Conservation (phyloP, 1,139 yeast genomes). For the Torulaspora pretoriensis region DNA sequence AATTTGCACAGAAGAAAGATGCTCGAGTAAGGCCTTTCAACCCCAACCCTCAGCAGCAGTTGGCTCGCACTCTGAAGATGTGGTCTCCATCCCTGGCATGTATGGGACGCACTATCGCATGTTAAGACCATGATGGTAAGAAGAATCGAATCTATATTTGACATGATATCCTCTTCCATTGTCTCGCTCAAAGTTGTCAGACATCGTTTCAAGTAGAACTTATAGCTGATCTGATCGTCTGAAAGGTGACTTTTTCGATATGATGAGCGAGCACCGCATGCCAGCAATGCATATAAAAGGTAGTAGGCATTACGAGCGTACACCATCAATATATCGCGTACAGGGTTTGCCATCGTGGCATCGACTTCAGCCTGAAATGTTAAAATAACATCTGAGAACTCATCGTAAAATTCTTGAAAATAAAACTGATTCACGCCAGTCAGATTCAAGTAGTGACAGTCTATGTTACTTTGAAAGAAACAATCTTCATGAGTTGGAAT, state of each 20-base stretch:
- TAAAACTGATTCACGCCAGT: conserved; percentile 35
- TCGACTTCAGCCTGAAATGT: conserved; percentile 48
- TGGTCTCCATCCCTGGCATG: conserved; percentile 59
- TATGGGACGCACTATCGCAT: conserved; percentile 55
- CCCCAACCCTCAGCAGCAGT: conserved; percentile 42
- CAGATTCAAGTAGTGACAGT: conserved; percentile 5
- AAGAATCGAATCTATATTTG: conserved; percentile 53
- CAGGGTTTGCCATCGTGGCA: conserved; percentile 43
- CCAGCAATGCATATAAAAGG: conserved; percentile 55
- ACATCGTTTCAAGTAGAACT: conserved; percentile 51
- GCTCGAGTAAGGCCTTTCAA: conserved; percentile 35
- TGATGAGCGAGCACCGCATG: conserved; percentile 57
- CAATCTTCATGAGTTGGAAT: conserved; percentile 19
- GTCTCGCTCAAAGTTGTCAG: conserved; percentile 44
- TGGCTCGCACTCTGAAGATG: conserved; percentile 65
- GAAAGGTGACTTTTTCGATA: conserved; percentile 39
- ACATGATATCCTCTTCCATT: conserved; percentile 25
- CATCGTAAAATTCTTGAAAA: conserved; percentile 48
- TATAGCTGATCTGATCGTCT: conserved; percentile 55
- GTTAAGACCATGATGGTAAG: conserved; percentile 57
- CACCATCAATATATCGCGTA: conserved; percentile 51
- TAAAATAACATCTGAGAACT: conserved; percentile 47
- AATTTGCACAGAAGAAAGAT: conserved; percentile 47
- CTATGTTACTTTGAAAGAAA: conserved; percentile 18
- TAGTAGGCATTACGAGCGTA: conserved; percentile 52